Evolutionary conservation across 768 basidiomycete species (phyloP).

Genomic region (Basidioascus undulatus): DNA sequence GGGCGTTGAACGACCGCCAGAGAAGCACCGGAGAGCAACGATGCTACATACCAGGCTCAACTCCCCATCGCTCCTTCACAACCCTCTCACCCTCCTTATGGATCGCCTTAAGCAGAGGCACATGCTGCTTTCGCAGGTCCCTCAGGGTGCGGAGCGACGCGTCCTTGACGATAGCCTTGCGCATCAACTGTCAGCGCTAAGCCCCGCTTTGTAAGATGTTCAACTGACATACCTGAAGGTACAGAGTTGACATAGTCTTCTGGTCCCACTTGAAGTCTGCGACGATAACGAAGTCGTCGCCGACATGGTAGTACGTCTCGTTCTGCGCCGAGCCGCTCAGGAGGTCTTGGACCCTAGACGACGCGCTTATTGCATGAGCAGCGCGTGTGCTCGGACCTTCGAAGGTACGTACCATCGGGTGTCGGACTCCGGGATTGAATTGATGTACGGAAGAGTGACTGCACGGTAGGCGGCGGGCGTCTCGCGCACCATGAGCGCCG

Average conservation of each 20-base stretch:
- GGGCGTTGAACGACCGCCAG: too few species aligned
- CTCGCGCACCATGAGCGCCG: slow-evolving; percentile 47
- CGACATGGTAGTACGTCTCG: not conserved
- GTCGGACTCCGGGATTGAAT: slow-evolving; percentile 44
- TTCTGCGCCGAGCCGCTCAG: not conserved
- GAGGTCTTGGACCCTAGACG: not conserved
- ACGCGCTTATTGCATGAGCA: not conserved
- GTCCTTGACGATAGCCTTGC: slow-evolving; percentile 39
- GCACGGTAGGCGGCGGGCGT: slow-evolving; percentile 49
- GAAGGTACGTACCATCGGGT: slow-evolving; percentile 39
- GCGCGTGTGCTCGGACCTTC: not conserved
- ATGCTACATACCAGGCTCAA: too few species aligned
- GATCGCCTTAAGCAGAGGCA: slow-evolving; percentile 43
- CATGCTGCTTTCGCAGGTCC: slow-evolving; percentile 41
- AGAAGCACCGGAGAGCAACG: slow-evolving; percentile 46
- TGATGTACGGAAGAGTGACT: slow-evolving; percentile 57
- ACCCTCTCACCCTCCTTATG: slow-evolving; percentile 28
- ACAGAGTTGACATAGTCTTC: slow-evolving; percentile 45
- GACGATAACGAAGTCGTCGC: too few species aligned
- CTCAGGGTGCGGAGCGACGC: slow-evolving; percentile 42
- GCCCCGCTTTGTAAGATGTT: too few species aligned
- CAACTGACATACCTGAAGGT: slow-evolving; percentile 76
- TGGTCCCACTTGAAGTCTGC: slow-evolving; percentile 77
- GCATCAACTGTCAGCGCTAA: too few species aligned
- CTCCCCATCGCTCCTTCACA: slow-evolving; percentile 39